Evolutionary conservation across 495 filamentous ascomycete genomes (phyloP).

Genomic region (Saxispiralis lemnorum): DNA sequence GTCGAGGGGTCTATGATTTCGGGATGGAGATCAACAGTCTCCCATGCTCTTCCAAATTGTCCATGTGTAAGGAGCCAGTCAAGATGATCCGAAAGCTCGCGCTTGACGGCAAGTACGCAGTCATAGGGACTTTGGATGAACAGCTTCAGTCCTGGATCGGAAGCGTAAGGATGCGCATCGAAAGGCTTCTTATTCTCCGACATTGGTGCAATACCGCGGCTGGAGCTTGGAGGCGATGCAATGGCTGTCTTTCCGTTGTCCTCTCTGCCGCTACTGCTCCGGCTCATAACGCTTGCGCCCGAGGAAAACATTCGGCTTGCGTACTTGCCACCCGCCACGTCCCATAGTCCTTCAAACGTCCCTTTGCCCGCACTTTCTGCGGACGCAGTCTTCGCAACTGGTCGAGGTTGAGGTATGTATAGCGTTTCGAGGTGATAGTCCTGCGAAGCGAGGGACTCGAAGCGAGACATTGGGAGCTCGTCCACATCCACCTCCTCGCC

Average conservation of each 20-base stretch:
- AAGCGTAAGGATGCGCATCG: constrained; percentile 20
- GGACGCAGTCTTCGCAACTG: constrained; percentile 41
- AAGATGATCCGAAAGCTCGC: constrained; percentile 70
- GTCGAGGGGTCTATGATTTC: constrained; percentile 38
- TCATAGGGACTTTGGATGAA: constrained; percentile 95
- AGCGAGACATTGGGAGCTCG: constrained; percentile 63
- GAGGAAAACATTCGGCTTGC: constrained; percentile 73
- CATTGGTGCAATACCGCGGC: constrained; percentile 28
- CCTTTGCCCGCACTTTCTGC: not conserved
- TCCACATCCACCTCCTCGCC: constrained; percentile 63
- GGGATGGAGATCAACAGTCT: constrained; percentile 67
- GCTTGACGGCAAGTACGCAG: constrained; percentile 68
- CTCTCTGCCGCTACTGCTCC: constrained; percentile 32
- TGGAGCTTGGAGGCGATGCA: constrained; percentile 18
- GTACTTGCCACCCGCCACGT: constrained; percentile 49
- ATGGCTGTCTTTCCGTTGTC: not conserved
- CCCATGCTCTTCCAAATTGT: constrained; percentile 72
- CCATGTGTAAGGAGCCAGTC: constrained; percentile 65
- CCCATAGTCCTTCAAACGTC: constrained; percentile 27
- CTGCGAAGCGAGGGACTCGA: constrained; percentile 65
- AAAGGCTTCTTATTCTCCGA: constrained; percentile 9
- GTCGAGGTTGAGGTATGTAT: constrained; percentile 49
- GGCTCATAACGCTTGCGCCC: constrained; percentile 63
- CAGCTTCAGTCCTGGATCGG: constrained; percentile 64
- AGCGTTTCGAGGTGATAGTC: constrained; percentile 84